These are phyloP conservation scores for Ulvella scutata DNA, from an alignment of 139 green algal species.

Conservation along the genomic window DNA sequence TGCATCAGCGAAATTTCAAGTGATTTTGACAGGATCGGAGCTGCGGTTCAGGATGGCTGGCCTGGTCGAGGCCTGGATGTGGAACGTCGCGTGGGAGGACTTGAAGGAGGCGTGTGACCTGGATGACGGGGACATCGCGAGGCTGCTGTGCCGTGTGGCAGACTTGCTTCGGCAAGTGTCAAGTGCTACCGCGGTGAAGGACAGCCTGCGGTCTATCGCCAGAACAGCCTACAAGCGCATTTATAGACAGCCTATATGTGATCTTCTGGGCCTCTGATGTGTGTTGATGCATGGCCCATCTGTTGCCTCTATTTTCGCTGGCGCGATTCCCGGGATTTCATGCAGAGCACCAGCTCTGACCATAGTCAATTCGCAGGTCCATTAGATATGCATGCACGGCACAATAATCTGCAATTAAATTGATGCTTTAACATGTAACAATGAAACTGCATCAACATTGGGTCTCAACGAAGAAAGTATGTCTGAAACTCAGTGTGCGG, in stretches of 20 bases:
- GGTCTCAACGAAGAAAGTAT: no score
- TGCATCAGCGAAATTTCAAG: no score
- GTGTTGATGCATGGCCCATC: no score
- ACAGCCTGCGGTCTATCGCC: not conserved
- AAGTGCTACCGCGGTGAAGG: not conserved
- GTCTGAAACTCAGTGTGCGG: no score
- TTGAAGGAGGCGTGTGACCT: conserved; percentile 43
- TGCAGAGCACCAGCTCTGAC: no score
- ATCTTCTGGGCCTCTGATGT: not conserved
- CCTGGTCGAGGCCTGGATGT: conserved; percentile 67
- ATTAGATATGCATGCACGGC: no score
- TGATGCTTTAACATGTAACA: not conserved
- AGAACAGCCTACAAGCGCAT: not conserved
- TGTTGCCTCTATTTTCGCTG: no score
- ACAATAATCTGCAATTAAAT: no score
- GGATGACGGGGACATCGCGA: conserved; percentile 73
- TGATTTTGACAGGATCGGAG: no score
- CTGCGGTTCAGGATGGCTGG: conserved; percentile 29
- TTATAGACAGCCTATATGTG: conserved; percentile 3
- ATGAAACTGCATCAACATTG: no score
- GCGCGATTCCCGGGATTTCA: no score
- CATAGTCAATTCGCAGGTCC: no score
- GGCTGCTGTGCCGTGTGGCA: conserved; percentile 55
- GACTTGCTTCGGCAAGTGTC: conserved; percentile 65
- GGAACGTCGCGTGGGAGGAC: conserved; percentile 42